Percentiles rank a stretch among this genome's conserved stretches.
Evolutionary conservation across 768 basidiomycete species (phyloP).

Genomic region (Lactifluus piperatus): DNA sequence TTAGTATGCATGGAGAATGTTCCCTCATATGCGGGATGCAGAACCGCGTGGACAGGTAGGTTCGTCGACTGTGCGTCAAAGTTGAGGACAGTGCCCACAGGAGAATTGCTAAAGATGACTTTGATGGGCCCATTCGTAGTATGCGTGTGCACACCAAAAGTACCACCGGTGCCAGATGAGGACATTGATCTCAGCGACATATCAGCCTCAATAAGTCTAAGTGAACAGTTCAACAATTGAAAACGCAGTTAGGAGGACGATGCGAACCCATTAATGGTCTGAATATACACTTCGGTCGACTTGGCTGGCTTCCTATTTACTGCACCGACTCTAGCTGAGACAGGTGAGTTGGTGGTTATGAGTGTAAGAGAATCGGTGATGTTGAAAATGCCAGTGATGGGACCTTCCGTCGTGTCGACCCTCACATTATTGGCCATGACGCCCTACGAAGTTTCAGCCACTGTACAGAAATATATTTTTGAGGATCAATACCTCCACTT

Average conservation of each 20-base stretch:
- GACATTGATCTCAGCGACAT: conserved; percentile 29
- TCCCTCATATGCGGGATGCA: conserved; percentile 37
- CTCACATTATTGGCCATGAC: conserved; percentile 22
- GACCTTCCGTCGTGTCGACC: conserved; percentile 28
- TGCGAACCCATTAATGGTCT: conserved; percentile 37
- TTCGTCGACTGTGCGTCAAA: conserved; percentile 28
- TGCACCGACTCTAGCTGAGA: conserved; percentile 26
- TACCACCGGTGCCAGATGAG: conserved; percentile 21
- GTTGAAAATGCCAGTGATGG: conserved; percentile 33
- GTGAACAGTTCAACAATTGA: background rate
- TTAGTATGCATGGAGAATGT: conserved; percentile 28
- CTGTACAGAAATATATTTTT: background rate
- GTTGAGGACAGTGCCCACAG: conserved; percentile 30
- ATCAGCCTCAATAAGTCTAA: conserved; percentile 29
- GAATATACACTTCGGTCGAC: conserved; percentile 27
- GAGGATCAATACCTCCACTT: conserved; percentile 21
- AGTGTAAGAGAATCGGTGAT: conserved; percentile 25
- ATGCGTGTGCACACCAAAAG: conserved; percentile 27
- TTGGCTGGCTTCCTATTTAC: conserved; percentile 21
- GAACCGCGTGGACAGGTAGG: conserved; percentile 22
- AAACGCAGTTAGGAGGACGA: too few relatives aligned
- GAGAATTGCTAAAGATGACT: conserved; percentile 26
- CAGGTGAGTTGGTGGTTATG: conserved; percentile 28
- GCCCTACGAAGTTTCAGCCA: conserved; percentile 24
- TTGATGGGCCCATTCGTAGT: conserved; percentile 27